Percentiles rank a stretch among this genome's conserved stretches.
Evolutionary conservation across 495 filamentous ascomycete genomes (phyloP).

Genomic region (Aspergillus bertholletiae): DNA sequence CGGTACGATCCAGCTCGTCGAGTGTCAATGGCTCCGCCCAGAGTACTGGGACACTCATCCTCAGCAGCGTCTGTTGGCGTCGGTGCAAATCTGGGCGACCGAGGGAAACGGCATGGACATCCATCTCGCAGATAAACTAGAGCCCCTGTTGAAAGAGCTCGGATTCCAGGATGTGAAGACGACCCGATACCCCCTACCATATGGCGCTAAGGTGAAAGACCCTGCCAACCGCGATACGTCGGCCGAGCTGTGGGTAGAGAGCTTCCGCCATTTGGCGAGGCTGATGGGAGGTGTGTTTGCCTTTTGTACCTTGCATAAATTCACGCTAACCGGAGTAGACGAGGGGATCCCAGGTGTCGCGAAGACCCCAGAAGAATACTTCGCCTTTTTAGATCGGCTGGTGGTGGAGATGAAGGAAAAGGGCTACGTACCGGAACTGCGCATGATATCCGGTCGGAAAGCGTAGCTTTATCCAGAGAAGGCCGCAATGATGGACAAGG

Average conservation of each 20-base stretch:
- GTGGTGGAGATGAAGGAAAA: conserved; percentile 2
- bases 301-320: not conserved
- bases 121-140: conserved; percentile 4
- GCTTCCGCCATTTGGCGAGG: conserved; percentile 4
- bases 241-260: conserved; percentile 5
- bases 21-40: conserved; percentile 6
- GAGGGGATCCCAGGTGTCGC: conserved; percentile 7
- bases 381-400: conserved; percentile 2
- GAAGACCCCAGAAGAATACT: not conserved
- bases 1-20: conserved; percentile 7
- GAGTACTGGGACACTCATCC: not conserved
- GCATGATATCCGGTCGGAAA: conserved; percentile 3
- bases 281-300: conserved; percentile 4
- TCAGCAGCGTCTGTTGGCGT: not conserved
- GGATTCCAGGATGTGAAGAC: conserved; percentile 5
- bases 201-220: not conserved
- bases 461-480: not conserved
- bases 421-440: conserved; percentile 5
- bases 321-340: conserved; percentile 3
- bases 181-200: conserved; percentile 1
- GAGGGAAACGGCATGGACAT: conserved; percentile 6
- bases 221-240: not conserved
- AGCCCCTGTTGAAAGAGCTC: not conserved
- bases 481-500: not conserved
- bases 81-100: conserved; percentile 5